Evolutionary conservation across 805 yeast genomes (phyloP), one percentile per base, ranked within the genome.

Genomic region (Pichia thaimueangensis): DNA sequence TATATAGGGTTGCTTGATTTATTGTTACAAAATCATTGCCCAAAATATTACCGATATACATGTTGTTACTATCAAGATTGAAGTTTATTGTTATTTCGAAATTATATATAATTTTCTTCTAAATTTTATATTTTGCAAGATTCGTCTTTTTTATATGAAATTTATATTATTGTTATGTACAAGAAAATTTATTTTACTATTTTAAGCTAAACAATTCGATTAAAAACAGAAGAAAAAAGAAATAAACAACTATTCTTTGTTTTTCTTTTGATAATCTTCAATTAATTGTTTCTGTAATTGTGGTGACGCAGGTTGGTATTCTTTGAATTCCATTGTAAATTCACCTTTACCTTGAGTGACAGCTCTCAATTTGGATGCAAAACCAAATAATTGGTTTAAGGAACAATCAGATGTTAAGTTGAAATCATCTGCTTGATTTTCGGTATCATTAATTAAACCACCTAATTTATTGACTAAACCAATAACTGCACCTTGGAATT

Each of bases 261-360:
- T 72, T 61, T 70, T 78, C 74, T 82, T 81, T 53, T 76, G 74
- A 60, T 78, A 80, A 58, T 86, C 95, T 41, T 83, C 95, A 52
- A 93, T 82, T 67, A 93, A 74, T 68, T 91, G 85, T 59, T 73
- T 84, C 69, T 93, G 98, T 52, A 91, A 72, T 52, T 87, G 96
- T 29, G 91, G 86, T 37, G 94, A 76, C 40, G 94, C 84, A 52
- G 95, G 96, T 39, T 91, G 78, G 63, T 91, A 93, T 58, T 87
- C 85, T 60, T 85, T 82, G 70, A 93, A 93, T 64, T 93, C 99
- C 64, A 93, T 74, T 2, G 96, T 78, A 65, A 93, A 93, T 68
- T 94, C 97, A 58, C 99, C 98, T 64, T 93, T 93, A 68, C 99
- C 99, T 68, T 93, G 98, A 13, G 98, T 91, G 47, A 86, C 80